Conservation (phyloP, 2,329 filamentous ascomycete genomes). For the Cyphellophora attinorum region DNA sequence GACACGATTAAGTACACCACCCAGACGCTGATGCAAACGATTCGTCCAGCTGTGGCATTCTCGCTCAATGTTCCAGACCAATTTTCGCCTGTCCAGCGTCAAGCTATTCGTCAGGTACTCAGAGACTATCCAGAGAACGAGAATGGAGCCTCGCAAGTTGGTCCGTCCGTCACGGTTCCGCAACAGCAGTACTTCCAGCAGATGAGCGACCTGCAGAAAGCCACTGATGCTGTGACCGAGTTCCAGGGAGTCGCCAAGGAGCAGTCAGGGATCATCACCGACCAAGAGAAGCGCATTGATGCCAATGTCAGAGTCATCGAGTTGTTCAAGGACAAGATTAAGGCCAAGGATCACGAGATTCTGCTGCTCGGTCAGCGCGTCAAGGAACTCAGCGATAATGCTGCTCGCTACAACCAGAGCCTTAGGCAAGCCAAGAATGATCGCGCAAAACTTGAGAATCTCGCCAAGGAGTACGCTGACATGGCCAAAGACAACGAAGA, state of each 20-base stretch:
- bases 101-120: not conserved
- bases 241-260: constrained; percentile 8
- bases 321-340: constrained; percentile 4
- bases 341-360: constrained; percentile 12
- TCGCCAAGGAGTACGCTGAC: too few relatives aligned
- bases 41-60: not conserved
- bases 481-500: too few relatives aligned
- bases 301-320: constrained; percentile 6
- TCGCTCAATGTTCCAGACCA: not conserved
- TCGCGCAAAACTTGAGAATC: too few relatives aligned
- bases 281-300: constrained; percentile 9
- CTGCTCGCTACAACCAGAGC: not conserved
- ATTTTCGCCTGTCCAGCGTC: not conserved
- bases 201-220: constrained; percentile 6
- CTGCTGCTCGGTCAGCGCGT: constrained; percentile 8
- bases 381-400: not conserved
- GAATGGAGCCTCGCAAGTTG: too few relatives aligned
- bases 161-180: too few relatives aligned
- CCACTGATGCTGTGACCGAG: constrained; percentile 4
- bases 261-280: constrained; percentile 9
- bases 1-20: too few relatives aligned
- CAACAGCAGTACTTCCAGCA: constrained; percentile 4
- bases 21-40: not conserved
- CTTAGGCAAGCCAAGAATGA: too few relatives aligned
- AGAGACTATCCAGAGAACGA: not conserved